These are phyloP conservation scores for Tolypocladium sp. DNA, from an alignment of 2,329 filamentous ascomycete genomes.

Conservation along the genomic window DNA sequence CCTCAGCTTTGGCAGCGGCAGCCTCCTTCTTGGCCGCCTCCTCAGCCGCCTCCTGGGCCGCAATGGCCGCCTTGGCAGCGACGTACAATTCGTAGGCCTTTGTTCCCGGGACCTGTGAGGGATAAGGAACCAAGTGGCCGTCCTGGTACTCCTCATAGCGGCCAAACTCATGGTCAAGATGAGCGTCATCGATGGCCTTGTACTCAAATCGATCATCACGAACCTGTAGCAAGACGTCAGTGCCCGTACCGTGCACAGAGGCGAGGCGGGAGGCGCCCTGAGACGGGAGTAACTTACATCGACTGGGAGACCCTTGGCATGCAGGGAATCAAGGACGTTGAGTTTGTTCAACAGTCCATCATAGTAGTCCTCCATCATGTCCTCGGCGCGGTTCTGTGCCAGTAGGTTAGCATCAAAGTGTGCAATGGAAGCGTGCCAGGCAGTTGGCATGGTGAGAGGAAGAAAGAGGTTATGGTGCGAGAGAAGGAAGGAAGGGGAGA, in stretches of 20 bases:
- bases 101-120: constrained; percentile 31
- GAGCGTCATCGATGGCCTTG: constrained; percentile 33
- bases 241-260: neutral
- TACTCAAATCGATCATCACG: constrained; percentile 35
- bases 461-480: constrained; percentile 1
- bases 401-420: constrained; percentile 7
- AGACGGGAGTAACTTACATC: constrained; percentile 31
- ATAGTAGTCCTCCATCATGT: constrained; percentile 30
- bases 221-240: constrained; percentile 17
- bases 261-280: constrained; percentile 7
- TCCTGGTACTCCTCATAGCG: constrained; percentile 30
- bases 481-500: neutral
- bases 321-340: constrained; percentile 34
- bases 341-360: constrained; percentile 36
- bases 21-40: constrained; percentile 18
- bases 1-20: constrained; percentile 22
- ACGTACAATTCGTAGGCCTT: constrained; percentile 19
- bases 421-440: neutral
- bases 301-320: constrained; percentile 33
- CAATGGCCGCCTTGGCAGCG: constrained; percentile 24
- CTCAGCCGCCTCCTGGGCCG: constrained; percentile 14
- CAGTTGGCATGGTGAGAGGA: neutral
- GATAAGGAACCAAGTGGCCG: constrained; percentile 34
- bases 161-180: constrained; percentile 32
- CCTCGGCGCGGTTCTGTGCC: constrained; percentile 26